Conservation (phyloP, 2,329 filamentous ascomycete species). For the Ceratocystis diversiconidia region DNA sequence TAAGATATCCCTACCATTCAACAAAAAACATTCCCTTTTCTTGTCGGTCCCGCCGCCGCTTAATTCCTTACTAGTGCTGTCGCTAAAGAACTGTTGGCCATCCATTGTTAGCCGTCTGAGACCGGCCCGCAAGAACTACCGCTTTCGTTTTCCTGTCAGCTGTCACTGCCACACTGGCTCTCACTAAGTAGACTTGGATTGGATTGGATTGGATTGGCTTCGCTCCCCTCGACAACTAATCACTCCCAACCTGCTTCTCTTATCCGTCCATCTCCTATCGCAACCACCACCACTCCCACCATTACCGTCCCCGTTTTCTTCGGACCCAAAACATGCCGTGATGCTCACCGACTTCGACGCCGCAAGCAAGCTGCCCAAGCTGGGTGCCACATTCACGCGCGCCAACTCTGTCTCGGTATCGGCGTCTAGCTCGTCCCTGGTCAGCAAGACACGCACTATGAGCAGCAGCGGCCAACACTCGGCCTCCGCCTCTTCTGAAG, state of each 20-base stretch:
- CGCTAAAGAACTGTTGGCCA: not conserved
- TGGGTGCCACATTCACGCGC: not conserved
- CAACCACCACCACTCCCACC: not conserved
- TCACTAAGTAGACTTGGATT: not conserved
- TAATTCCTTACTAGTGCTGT: constrained; percentile 2
- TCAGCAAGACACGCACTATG: constrained; percentile 26
- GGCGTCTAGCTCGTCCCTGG: not conserved
- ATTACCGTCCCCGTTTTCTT: not conserved
- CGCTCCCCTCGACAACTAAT: too few relatives aligned
- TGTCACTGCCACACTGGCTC: not conserved
- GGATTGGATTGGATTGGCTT: too few relatives aligned
- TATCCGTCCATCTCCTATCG: not conserved
- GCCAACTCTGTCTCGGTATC: not conserved
- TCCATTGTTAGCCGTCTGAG: not conserved
- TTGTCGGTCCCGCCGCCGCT: not conserved
- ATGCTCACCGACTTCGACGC: constrained; percentile 2
- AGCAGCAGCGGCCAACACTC: constrained; percentile 21
- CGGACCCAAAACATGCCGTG: not conserved
- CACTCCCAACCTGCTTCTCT: too few relatives aligned
- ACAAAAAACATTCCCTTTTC: not conserved
- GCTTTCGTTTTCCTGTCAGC: not conserved
- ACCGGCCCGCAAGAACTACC: not conserved
- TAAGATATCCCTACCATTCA: not conserved
- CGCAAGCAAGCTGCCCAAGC: constrained; percentile 1
- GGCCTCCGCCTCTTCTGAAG: constrained; percentile 31